These are phyloP conservation scores for Skeletonema tropicum DNA, from an alignment of 108 stramenopile species.

Conservation along the genomic window DNA sequence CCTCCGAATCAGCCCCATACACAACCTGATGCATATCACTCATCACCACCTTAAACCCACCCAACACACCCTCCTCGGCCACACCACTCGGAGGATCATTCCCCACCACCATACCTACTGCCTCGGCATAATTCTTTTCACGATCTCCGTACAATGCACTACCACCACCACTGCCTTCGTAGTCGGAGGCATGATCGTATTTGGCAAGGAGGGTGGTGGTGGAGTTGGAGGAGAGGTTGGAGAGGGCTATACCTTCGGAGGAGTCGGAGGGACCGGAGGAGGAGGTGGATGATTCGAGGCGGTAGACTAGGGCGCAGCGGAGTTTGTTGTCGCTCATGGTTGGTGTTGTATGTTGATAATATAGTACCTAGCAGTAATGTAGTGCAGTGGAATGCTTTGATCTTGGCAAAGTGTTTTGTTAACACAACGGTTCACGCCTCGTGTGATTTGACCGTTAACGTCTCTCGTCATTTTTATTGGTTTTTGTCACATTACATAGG, in stretches of 20 bases:
- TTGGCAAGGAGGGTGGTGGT: conserved; percentile 70
- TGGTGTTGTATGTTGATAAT: background rate
- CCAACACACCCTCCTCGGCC: conserved; percentile 62
- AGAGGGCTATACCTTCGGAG: conserved; percentile 42
- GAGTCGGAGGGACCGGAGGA: conserved; percentile 26
- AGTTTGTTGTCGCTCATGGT: conserved; percentile 84
- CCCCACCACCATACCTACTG: conserved; percentile 70
- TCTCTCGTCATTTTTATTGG: no score
- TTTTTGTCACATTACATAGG: no score
- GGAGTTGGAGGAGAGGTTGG: conserved; percentile 32
- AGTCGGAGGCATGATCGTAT: conserved; percentile 82
- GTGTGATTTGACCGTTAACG: no score
- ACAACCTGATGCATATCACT: conserved; percentile 87
- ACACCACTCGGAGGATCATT: conserved; percentile 80
- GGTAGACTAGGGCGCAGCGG: conserved; percentile 82
- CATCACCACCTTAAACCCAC: conserved; percentile 91
- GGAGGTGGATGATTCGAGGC: conserved; percentile 50
- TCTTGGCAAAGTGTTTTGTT: no score
- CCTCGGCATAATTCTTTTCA: conserved; percentile 80
- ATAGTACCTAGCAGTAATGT: background rate
- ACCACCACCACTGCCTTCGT: conserved; percentile 68
- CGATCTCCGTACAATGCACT: conserved; percentile 64
- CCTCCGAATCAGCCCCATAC: conserved; percentile 86
- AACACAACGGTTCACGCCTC: no score
- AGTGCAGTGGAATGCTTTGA: no score